Base-by-base conservation (phyloP, 73 alveolate genomes). In the Tetrahymena elliotti region DNA sequence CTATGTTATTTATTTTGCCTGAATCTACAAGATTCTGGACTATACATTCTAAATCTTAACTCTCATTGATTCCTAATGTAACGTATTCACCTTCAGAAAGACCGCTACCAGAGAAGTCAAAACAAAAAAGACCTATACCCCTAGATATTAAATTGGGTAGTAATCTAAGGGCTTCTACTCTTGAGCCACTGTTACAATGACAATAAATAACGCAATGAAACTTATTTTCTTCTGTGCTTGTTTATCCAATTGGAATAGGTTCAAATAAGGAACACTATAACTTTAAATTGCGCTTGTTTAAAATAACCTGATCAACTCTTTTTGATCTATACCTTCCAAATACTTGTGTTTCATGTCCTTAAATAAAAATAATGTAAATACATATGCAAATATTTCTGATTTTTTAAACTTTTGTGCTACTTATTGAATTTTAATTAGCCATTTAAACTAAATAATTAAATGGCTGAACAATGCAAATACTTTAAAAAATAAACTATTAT, bases 71-170 rank as follows among this genome's bases (percentile, higher is more conserved):
- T n/a, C 99, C 99, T 35, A 98, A 95, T 9, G 99, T 96, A 33
- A 98, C 96, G 92, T 96, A 98, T 84, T 98, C 99, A 36, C 99
- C 99, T 83, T 97, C 99, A 88, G 99, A 97, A 24, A 84, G 47
- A 3, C 99, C 99, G 88, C 99, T 97, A 36, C 99, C 99, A 33
- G 99, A 97, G 93, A 97, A 98, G 93, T 98, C 99, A 83, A 98
- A 97, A 22, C 96, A 96, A 47, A 98, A 97, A 52, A 98, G 96
- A 92, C 95, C 96, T 16, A 98, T 96, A 39, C 94, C 94, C 41
- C 93, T 31, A 13, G 98, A 98, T 35, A 98, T 94, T 38, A 98
- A 96, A 40, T 94, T 84, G 3, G 98, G 97, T 38, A 95, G 82
- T 54, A 94, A 93, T 34, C 95, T 96, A 27, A 98, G 31, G 6